Conservation (phyloP, 495 filamentous ascomycete genomes). For the Tuber aestivum region DNA sequence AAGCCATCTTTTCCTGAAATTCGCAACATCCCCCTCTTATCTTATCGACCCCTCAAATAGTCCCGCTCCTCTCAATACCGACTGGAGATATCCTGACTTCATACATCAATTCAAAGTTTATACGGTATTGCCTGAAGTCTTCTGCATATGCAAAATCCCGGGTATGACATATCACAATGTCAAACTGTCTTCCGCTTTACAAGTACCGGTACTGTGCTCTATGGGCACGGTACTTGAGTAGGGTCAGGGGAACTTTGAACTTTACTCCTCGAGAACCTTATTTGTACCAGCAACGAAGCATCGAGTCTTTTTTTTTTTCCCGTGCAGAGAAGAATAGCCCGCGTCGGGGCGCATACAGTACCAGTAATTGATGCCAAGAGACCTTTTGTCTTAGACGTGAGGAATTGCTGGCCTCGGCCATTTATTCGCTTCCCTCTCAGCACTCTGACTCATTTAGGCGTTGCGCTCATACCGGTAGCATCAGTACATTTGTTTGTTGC, state of each 20-base stretch:
- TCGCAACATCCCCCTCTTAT: background rate
- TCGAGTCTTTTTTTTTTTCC: background rate
- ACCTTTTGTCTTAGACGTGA: background rate
- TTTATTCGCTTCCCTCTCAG: background rate
- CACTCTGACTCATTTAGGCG: background rate
- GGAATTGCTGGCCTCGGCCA: background rate
- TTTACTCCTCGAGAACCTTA: background rate
- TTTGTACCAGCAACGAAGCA: background rate
- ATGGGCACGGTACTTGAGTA: background rate
- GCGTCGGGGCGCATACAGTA: background rate
- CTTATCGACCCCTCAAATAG: background rate
- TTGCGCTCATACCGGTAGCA: background rate
- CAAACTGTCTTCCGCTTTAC: background rate
- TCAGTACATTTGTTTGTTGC: background rate
- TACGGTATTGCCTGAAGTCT: conserved; percentile 1
- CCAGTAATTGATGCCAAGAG: background rate
- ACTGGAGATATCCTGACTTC: background rate
- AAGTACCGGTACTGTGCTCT: too few relatives aligned
- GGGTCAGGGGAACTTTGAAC: conserved; percentile 1
- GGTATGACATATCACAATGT: conserved; percentile 4
- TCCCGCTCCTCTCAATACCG: background rate
- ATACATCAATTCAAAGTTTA: conserved; percentile 4
- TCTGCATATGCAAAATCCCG: conserved; percentile 2
- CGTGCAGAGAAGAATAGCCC: background rate
- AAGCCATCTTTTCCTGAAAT: background rate